phyloP scores from a whole-genome alignment of 2,329 filamentous ascomycete species.

The Colletotrichum navitas region DNA sequence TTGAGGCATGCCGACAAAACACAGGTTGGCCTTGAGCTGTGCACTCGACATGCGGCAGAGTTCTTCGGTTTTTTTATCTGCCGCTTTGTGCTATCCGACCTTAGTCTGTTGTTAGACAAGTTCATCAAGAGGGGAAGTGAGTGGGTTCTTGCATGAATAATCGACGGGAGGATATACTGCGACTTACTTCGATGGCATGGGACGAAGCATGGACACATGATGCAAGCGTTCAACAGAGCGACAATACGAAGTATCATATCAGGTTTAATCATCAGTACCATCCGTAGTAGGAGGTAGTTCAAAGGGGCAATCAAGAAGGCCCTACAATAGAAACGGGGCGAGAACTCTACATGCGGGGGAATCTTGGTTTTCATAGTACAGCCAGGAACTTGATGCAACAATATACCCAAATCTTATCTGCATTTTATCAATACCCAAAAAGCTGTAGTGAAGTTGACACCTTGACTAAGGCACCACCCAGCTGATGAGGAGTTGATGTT shows the following conservation, averaged over 20 bases:
- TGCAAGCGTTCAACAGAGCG: neutral
- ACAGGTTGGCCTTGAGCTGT: constrained; percentile 94
- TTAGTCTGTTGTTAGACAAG: constrained; percentile 90
- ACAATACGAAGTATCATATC: neutral
- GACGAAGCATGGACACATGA: constrained; percentile 2
- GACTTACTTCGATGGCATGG: neutral
- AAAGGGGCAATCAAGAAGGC: neutral
- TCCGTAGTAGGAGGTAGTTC: neutral
- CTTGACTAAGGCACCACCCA: neutral
- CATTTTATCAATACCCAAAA: neutral
- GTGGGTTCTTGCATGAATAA: constrained; percentile 75
- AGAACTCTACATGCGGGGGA: neutral
- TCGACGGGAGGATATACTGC: neutral
- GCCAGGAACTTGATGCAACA: neutral
- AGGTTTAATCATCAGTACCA: neutral
- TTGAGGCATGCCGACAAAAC: constrained; percentile 92
- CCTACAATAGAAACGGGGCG: neutral
- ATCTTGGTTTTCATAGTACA: neutral
- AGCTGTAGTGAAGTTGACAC: neutral
- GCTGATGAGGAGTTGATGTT: neutral
- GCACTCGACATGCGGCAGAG: constrained; percentile 92
- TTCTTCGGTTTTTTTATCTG: constrained; percentile 98
- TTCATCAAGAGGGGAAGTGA: constrained; percentile 97
- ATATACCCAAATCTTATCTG: neutral
- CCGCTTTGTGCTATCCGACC: constrained; percentile 90